Evolutionary conservation across 805 yeast genomes (phyloP).

Genomic region (Yarrowia hollandica): DNA sequence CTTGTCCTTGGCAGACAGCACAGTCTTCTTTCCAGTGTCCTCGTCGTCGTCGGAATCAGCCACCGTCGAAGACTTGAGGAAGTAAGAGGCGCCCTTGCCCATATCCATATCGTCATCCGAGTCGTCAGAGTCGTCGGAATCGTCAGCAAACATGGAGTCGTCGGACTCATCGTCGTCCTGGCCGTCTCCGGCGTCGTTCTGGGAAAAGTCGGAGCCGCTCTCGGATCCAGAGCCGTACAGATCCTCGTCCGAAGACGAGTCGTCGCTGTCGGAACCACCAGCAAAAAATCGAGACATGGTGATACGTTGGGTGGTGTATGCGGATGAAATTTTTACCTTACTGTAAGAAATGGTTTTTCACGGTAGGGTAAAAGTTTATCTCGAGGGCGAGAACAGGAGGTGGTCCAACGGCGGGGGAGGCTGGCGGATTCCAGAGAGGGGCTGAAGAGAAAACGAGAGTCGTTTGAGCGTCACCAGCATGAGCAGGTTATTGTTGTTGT

Average conservation of each 20-base stretch:
- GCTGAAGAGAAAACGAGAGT: too few species aligned
- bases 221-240: conserved; percentile 50
- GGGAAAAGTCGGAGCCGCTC: conserved; percentile 37
- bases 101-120: conserved; percentile 43
- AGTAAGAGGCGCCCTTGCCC: conserved; percentile 42
- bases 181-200: conserved; percentile 40
- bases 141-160: conserved; percentile 49
- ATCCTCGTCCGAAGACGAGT: conserved; percentile 63
- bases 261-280: conserved; percentile 53
- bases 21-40: conserved; percentile 77
- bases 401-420: too few species aligned
- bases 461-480: too few species aligned
- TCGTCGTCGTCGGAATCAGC: conserved; percentile 56
- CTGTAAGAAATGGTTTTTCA: not conserved
- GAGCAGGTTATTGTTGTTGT: too few species aligned
- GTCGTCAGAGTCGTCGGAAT: conserved; percentile 37
- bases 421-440: too few species aligned
- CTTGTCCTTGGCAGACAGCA: conserved; percentile 91
- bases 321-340: conserved; percentile 15
- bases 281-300: conserved; percentile 88
- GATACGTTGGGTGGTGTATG: conserved; percentile 7
- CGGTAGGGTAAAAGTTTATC: conserved; percentile 22
- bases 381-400: too few species aligned
- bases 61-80: conserved; percentile 41
- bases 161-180: conserved; percentile 41